These are phyloP conservation scores for Yamadazyma trypodendri DNA, from an alignment of 1,139 yeast species.

Conservation along the genomic window DNA sequence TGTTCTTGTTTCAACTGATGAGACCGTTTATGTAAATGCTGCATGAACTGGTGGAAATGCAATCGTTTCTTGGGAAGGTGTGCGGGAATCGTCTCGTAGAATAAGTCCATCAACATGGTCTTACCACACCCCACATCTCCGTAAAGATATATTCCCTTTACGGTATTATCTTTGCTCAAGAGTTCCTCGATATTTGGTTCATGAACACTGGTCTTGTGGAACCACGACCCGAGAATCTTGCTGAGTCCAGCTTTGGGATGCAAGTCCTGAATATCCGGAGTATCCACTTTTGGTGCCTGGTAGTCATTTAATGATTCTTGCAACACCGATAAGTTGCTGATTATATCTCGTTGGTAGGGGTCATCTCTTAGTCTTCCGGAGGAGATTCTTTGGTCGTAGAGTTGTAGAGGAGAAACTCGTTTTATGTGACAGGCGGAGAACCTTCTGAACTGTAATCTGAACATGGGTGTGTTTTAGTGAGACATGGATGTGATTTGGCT, in stretches of 20 bases:
- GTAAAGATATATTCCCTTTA: constrained; percentile 84
- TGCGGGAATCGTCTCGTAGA: constrained; percentile 76
- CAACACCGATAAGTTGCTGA: constrained; percentile 51
- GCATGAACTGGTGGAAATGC: constrained; percentile 98
- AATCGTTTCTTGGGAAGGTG: constrained; percentile 76
- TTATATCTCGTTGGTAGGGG: constrained; percentile 64
- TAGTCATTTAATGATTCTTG: constrained; percentile 50
- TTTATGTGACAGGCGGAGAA: constrained; percentile 2
- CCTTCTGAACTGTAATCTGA: constrained; percentile 1
- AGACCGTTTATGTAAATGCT: constrained; percentile 81
- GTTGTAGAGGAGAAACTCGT: constrained; percentile 49
- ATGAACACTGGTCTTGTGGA: constrained; percentile 8
- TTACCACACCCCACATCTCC: constrained; percentile 99
- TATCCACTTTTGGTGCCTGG: constrained; percentile 52
- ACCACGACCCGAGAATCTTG: constrained; percentile 20
- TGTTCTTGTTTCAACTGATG: constrained; percentile 69
- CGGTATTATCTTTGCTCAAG: constrained; percentile 25
- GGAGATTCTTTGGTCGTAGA: constrained; percentile 57
- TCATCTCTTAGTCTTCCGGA: constrained; percentile 59
- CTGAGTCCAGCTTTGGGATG: constrained; percentile 48
- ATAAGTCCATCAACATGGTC: constrained; percentile 96
- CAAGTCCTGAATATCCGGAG: constrained; percentile 48
- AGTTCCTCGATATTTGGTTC: constrained; percentile 15
- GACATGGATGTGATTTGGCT: too few species aligned
- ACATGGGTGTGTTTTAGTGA: constrained; percentile 2